Percentiles rank a stretch among this genome's conserved stretches.
Conservation (phyloP, 2,329 filamentous ascomycete species). For the Sarocladiaceae sp. region DNA sequence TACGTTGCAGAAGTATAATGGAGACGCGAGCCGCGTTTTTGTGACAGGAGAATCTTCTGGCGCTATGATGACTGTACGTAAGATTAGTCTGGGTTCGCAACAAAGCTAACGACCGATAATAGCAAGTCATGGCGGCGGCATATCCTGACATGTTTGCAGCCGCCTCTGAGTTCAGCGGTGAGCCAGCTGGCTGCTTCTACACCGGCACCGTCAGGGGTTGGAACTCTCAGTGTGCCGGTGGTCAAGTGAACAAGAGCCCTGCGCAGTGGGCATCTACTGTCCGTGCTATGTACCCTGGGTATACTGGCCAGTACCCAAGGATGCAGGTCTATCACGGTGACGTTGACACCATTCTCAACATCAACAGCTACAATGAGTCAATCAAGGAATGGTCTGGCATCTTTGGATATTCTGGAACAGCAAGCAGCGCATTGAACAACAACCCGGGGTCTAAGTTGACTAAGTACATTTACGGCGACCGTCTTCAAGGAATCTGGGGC, state of each 20-base stretch:
- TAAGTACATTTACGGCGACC: constrained; percentile 25
- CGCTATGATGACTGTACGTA: constrained; percentile 41
- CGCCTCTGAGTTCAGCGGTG: constrained; percentile 36
- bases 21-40: constrained; percentile 44
- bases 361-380: constrained; percentile 50
- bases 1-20: constrained; percentile 44
- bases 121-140: constrained; percentile 38
- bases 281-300: constrained; percentile 40
- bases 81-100: background rate
- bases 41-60: constrained; percentile 44
- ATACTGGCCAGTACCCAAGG: constrained; percentile 41
- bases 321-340: constrained; percentile 55
- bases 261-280: constrained; percentile 43
- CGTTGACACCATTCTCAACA: constrained; percentile 41
- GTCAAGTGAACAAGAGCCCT: constrained; percentile 34
- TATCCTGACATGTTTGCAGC: constrained; percentile 43
- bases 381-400: constrained; percentile 51
- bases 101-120: background rate
- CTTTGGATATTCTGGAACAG: constrained; percentile 30
- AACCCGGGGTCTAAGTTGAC: constrained; percentile 23
- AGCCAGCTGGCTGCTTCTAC: constrained; percentile 37
- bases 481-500: constrained; percentile 26
- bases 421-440: constrained; percentile 20
- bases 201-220: constrained; percentile 36
- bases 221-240: constrained; percentile 46